Base-by-base conservation (phyloP, 2,329 filamentous ascomycete genomes). In the Hypoxylon sp. region DNA sequence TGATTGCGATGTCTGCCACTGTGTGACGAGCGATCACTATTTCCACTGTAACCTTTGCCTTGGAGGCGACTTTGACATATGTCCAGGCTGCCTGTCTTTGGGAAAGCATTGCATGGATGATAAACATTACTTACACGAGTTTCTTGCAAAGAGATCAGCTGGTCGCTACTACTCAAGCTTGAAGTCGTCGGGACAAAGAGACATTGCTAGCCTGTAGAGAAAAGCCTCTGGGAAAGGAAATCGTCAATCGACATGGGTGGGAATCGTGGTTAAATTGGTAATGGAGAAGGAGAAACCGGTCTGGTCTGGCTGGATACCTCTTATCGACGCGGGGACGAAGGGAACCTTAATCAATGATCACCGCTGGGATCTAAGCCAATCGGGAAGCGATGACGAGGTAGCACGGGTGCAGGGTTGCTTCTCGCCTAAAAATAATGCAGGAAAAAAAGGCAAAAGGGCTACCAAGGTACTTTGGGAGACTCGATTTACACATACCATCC, bases 51-150 rank as follows among this genome's bases (percentile, higher is more conserved):
- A 41, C 36, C 14, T n/a, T 17, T 41, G 36, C 36, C 6, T n/a
- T 14, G 6, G 6, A 17, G 36, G 36, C 36, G 36, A 41, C 14
- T 41, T 41, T 41, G 36, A 41, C 36, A 41, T 41, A n/a, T 41
- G 36, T 19, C n/a, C 38, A 10, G 2, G 38, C 19, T 41, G 38
- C 38, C 38, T 41, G 7, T n/a, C 38, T 1, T n/a, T 17, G n/a
- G 38, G 38, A 3, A 17, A 41, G 38, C 38, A 41, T 41, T 41
- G 38, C n/a, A 41, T n/a, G 38, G n/a, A 41, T n/a, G n/a, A 41
- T 9, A 41, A 19, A 41, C 38, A 41, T 19, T 41, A 41, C 38
- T 19, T 41, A 19, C 38, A 41, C n/a, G n/a, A 41, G 38, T 41
- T 41, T 41, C 14, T 41, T 41, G 38, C 38, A 19, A 41, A 41